Conservation (phyloP, 495 filamentous ascomycete species). For the Lentithecium fluviatile region DNA sequence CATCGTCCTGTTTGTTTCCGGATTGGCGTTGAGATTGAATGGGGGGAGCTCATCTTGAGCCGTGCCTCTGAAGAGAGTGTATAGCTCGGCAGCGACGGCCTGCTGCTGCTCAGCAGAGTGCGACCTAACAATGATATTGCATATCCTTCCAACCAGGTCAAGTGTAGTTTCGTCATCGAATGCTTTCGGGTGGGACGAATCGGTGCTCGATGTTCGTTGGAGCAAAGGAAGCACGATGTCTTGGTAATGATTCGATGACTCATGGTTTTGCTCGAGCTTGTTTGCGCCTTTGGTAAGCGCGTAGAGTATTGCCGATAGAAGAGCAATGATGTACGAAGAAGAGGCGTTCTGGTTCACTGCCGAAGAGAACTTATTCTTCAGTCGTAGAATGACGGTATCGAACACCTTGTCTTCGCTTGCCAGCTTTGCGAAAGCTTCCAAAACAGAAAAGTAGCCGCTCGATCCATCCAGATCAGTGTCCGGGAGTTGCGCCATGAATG, state of each 20-base stretch:
- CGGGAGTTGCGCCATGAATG: slow-evolving; percentile 69
- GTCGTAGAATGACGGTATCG: slow-evolving; percentile 64
- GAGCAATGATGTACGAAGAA: slow-evolving; percentile 55
- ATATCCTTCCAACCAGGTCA: slow-evolving; percentile 63
- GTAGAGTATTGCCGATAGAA: slow-evolving; percentile 65
- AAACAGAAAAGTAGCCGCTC: slow-evolving; percentile 53
- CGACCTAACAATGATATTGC: slow-evolving; percentile 59
- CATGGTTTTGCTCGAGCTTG: slow-evolving; percentile 49
- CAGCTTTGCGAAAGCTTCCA: slow-evolving; percentile 69
- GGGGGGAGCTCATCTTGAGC: slow-evolving; percentile 25
- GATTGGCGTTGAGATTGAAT: slow-evolving; percentile 15
- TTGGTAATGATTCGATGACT: slow-evolving; percentile 59
- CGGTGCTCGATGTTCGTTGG: slow-evolving; percentile 18
- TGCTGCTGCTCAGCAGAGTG: slow-evolving; percentile 55
- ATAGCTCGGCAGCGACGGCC: slow-evolving; percentile 55
- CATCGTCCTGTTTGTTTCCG: slow-evolving; percentile 37
- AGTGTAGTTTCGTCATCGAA: slow-evolving; percentile 52
- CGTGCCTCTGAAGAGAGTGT: slow-evolving; percentile 53
- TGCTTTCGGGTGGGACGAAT: slow-evolving; percentile 36
- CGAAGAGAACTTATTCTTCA: slow-evolving; percentile 64
- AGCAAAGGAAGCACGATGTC: slow-evolving; percentile 55
- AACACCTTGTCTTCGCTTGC: slow-evolving; percentile 64
- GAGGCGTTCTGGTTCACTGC: slow-evolving; percentile 58
- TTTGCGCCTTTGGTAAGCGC: slow-evolving; percentile 56
- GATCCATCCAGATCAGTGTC: slow-evolving; percentile 50